Evolutionary conservation across 192 early-diverging fungal species (phyloP), one percentile per base, ranked within the genome.

Genomic region (Coemansia erecta): DNA sequence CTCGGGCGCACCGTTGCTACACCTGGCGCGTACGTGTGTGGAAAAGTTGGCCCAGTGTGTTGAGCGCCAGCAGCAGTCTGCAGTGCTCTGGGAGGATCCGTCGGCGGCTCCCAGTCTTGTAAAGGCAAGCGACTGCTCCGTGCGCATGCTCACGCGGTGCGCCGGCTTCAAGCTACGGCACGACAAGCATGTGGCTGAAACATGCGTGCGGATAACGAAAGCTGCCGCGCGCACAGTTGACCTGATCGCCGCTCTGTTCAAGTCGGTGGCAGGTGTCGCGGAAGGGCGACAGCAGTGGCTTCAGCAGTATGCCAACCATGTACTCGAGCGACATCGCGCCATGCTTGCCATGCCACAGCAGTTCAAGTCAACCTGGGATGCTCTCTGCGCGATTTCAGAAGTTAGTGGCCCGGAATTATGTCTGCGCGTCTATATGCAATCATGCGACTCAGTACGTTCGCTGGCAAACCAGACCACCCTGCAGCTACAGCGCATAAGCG

Each of bases 261-360:
- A 19, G 11, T 8, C 17, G 42, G 42, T 13, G 42, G 8, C 60
- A 18, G 68, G 70, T 23, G 17, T 70, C 45, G 24, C 14, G n/a
- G 17, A 58, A 0, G 64, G 70, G 53, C 70, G 66, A 49, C 63
- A 68, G 18, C 52, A 63, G 12, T 23, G 70, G 49, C 24, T 70
- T 42, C 56, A 66, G 35, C 48, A 60, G 40, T 77, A 47, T 33
- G 59, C 59, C 45, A 26, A 39, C 2, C 24, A 55, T 8, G 60
- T 64, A 3, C 23, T 77, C 18, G 59, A 44, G 0, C 21, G 53
- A 28, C 63, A 77, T 56, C 54, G 50, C 15, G 4, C 47, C 1
- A 62, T 77, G 17, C 49, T 77, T 41, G 60, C 37, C 23, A 53
- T 59, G 0, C 64, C 73, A 8, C 68, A 62, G n/a, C 63, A 65